Base-by-base conservation (phyloP, 768 basidiomycete genomes). In the Sporobolomyces phaffii region DNA sequence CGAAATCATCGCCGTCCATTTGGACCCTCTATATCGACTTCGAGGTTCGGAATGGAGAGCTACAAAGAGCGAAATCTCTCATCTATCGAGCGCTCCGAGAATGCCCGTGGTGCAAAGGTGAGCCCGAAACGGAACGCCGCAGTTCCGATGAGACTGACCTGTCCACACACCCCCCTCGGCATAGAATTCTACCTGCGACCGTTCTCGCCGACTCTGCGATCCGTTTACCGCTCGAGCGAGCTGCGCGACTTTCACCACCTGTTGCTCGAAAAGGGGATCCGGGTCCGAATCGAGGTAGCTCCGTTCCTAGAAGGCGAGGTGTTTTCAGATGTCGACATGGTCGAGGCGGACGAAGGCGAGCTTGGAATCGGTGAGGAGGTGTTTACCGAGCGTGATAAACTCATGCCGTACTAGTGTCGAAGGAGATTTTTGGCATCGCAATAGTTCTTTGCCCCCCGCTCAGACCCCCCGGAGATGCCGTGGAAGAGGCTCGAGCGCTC, bases 21-120 rank as follows among this genome's bases (percentile, higher is more conserved):
- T 80, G 79, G 78, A 72, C 67, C 33, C 69, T 78, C 10, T 79
- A 78, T 56, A 78, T 80, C 73, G 78, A 80, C 18, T 79, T 79
- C 52, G 79, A 79, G 65, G 56, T 73, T 26, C 62, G 74, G 7
- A 76, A 77, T 65, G 73, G 74, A 8, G 70, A 75, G 24, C 40
- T 58, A 1, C 41, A 64, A 5, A 64, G 70, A 1, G 79, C 77
- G 3, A 80, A 80, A 51, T 65, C 70, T 15, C 72, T 79, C 20
- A 75, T 78, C 38, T 78, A 77, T 56, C 72, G 77, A 38, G 79
- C 79, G 1, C 64, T 79, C 5, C 70, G 75, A 3, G 73, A 76
- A 14, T 72, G 78, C 31, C 78, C 78, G 0, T 78, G 78, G 62
- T 76, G 75, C 60, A 79, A 79, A 70, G 73, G 78, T 79, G 33